Base-by-base conservation (phyloP, 306 rosid species). In the Citrullus mucosospermus region DNA sequence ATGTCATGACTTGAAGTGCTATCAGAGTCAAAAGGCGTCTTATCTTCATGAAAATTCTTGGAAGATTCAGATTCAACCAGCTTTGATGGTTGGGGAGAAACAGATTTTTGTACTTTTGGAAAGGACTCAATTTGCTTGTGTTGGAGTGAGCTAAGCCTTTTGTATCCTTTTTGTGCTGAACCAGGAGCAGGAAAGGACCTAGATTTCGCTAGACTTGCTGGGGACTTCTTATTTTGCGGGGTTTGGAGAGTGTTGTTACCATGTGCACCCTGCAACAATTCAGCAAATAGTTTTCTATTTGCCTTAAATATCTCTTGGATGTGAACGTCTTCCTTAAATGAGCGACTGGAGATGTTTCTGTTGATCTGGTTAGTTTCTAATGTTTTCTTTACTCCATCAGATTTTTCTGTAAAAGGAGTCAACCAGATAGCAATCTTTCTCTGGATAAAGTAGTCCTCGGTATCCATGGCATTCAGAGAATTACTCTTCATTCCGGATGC, bases 121-220 rank as follows among this genome's bases (percentile, higher is more conserved):
- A 85, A 79, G 69, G 81, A 68, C 93, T 93, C 93, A 17, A 68
- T 85, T 84, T 89, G 92, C 92, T 95, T 95, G 90, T 88, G 88
- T 70, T 86, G 80, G 80, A 89, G 85, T 78, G 94, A 83, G 75
- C 91, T 82, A 59, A 89, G 79, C 79, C 81, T 82, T 48, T 79
- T 57, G 71, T 76, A 50, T 68, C 74, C 85, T 44, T 44, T 60
- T 54, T 75, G 59, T 32, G 89, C 82, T 62, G 90, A 69, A 79
- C 59, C 69, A 53, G 90, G 61, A 58, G 84, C 59, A 53, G 98
- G 98, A 88, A 88, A 92, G 61, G 98, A 88, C 54, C 88, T 88
- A 25, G 96, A 91, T 80, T 92, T 95, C 54, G 84, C 87, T 81
- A 95, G 83, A 73, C 86, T 83, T 30, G 82, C 85, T 57, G 78